These are phyloP conservation scores for Gymnopus androsaceus DNA, from an alignment of 1,284 basidiomycete species.

Conservation along the genomic window DNA sequence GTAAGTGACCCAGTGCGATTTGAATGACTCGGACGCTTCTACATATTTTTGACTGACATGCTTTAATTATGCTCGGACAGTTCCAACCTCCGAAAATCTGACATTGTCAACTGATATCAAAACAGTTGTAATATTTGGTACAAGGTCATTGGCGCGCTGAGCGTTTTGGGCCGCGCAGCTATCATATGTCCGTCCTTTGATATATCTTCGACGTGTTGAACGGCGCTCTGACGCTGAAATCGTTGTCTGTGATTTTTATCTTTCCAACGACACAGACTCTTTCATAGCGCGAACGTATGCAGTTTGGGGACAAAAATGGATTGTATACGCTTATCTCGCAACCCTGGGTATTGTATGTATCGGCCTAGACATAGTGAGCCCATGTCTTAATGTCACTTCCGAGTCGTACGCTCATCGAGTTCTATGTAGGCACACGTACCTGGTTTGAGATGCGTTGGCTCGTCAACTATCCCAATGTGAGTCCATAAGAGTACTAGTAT, in stretches of 20 bases:
- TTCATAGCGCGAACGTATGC: conserved; percentile 31
- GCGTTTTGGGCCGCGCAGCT: conserved; percentile 34
- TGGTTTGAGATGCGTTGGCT: conserved; percentile 19
- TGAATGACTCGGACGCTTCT: neutral
- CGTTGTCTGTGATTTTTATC: too few species aligned
- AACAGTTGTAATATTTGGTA: conserved; percentile 36
- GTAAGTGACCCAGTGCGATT: conserved; percentile 10
- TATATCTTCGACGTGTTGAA: neutral
- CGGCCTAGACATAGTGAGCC: conserved; percentile 30
- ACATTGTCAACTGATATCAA: neutral
- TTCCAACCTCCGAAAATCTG: neutral
- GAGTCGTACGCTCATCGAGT: neutral
- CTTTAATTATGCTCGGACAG: neutral
- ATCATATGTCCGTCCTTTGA: conserved; percentile 27
- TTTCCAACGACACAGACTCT: conserved; percentile 22
- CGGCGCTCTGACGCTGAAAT: too few species aligned
- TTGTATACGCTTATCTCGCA: conserved; percentile 25
- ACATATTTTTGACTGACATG: too few species aligned
- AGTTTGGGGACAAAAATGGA: conserved; percentile 25
- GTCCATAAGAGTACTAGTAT: neutral
- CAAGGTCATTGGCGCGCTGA: conserved; percentile 32
- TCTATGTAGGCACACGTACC: conserved; percentile 18
- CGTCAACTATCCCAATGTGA: conserved; percentile 20
- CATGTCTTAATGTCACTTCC: neutral
- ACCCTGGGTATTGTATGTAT: conserved; percentile 27